phyloP scores from a whole-genome alignment of 2,329 filamentous ascomycete genomes.

The Cladosporium sp. region DNA sequence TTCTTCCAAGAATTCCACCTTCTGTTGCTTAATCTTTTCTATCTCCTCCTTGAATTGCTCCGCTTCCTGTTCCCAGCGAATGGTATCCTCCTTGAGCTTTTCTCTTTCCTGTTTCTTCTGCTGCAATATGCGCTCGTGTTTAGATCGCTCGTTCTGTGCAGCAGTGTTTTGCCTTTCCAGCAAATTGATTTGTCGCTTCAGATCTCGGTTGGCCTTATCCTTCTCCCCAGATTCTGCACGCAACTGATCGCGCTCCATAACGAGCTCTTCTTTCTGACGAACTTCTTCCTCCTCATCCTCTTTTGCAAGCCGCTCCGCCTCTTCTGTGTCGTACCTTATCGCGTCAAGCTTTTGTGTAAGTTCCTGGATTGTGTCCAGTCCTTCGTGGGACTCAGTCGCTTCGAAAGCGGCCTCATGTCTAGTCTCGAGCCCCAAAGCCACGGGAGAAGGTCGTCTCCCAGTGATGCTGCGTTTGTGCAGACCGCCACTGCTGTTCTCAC shows the following conservation, averaged over 20 bases:
- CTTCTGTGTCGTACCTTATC: constrained; percentile 79
- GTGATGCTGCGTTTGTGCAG: constrained; percentile 61
- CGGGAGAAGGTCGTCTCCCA: constrained; percentile 70
- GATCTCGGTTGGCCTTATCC: constrained; percentile 80
- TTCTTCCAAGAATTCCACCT: constrained; percentile 31
- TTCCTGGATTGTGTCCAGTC: constrained; percentile 66
- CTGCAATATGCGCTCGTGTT: constrained; percentile 68
- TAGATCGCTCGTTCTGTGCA: constrained; percentile 71
- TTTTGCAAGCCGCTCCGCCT: constrained; percentile 64
- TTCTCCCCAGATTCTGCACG: constrained; percentile 78
- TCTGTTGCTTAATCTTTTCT: constrained; percentile 39
- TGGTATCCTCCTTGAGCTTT: constrained; percentile 66
- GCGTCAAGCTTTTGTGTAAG: constrained; percentile 77
- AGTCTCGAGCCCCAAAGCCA: constrained; percentile 25
- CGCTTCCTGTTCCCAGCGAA: constrained; percentile 65
- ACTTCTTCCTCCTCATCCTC: constrained; percentile 55
- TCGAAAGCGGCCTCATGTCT: constrained; percentile 36
- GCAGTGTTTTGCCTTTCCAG: constrained; percentile 78
- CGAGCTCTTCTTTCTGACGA: constrained; percentile 48
- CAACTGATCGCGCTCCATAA: constrained; percentile 74
- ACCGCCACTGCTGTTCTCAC: constrained; percentile 61
- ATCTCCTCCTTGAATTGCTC: constrained; percentile 48
- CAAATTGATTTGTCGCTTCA: constrained; percentile 74
- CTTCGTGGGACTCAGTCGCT: constrained; percentile 47
- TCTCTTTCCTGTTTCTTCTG: constrained; percentile 65